A percentile compares a stretch with the other conserved stretches of the same genome.
phyloP scores from a whole-genome alignment of 202 grass and related monocot genomes.

The Digitaria exilis region DNA sequence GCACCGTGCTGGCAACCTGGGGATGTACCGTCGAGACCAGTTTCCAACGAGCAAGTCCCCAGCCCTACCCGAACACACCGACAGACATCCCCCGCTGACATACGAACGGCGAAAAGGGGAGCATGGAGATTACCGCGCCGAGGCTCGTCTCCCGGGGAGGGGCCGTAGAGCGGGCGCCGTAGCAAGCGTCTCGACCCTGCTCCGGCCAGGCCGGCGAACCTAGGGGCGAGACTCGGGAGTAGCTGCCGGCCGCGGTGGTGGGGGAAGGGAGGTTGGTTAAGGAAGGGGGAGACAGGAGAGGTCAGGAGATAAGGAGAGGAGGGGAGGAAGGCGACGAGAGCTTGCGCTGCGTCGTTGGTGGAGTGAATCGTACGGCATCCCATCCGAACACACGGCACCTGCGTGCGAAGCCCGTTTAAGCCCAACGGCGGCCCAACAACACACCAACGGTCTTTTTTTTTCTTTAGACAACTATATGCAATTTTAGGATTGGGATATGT shows the following conservation, averaged over 20 bases:
- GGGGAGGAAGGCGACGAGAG: neutral
- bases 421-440: no score
- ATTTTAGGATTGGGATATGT: no score
- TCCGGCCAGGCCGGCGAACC: neutral
- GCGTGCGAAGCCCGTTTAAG: no score
- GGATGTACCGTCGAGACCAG: neutral
- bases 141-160: neutral
- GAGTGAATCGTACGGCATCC: neutral
- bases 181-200: slow-evolving; percentile 23
- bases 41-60: neutral
- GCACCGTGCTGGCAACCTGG: neutral
- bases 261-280: neutral
- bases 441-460: no score
- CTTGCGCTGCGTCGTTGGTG: neutral
- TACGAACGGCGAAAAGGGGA: neutral
- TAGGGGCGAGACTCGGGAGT: neutral
- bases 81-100: neutral
- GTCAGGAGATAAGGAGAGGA: neutral
- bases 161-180: neutral
- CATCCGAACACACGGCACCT: no score
- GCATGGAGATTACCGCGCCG: neutral
- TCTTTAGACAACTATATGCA: no score
- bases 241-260: neutral
- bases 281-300: neutral
- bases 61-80: neutral